A percentile compares a stretch with the other conserved stretches of the same genome.
These are phyloP conservation scores for Podospora tetraspora DNA, from an alignment of 495 filamentous ascomycete species.

Conservation along the genomic window DNA sequence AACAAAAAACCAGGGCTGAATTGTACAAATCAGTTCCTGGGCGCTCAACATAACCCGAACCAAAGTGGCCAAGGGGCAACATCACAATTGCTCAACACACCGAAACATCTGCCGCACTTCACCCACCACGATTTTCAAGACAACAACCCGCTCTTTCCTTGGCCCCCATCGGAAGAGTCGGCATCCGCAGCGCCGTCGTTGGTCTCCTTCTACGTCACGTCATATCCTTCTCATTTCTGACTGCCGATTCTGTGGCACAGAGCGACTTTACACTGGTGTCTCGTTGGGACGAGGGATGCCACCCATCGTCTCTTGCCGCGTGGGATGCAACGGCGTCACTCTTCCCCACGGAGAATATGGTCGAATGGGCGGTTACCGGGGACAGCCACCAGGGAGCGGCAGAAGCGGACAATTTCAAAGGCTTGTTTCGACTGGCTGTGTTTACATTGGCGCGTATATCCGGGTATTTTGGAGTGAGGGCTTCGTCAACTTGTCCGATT, in stretches of 20 bases:
- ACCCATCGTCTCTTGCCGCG: background rate
- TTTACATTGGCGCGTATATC: background rate
- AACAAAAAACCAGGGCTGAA: too few relatives aligned
- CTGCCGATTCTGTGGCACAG: background rate
- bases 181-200: background rate
- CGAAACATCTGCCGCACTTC: background rate
- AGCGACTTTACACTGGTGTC: background rate
- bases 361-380: constrained; percentile 1
- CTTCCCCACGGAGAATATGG: background rate
- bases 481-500: background rate
- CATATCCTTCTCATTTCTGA: background rate
- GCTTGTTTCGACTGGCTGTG: background rate
- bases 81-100: too few relatives aligned
- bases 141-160: background rate
- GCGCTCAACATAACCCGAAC: background rate
- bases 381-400: background rate
- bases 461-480: background rate
- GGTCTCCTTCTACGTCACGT: background rate
- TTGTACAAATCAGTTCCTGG: background rate
- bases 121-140: background rate
- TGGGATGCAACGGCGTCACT: background rate
- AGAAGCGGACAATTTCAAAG: constrained; percentile 1
- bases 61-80: background rate
- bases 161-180: background rate
- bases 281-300: background rate